Base-by-base conservation (phyloP, 352 stramenopile genomes). In the Pythium catenulatum region DNA sequence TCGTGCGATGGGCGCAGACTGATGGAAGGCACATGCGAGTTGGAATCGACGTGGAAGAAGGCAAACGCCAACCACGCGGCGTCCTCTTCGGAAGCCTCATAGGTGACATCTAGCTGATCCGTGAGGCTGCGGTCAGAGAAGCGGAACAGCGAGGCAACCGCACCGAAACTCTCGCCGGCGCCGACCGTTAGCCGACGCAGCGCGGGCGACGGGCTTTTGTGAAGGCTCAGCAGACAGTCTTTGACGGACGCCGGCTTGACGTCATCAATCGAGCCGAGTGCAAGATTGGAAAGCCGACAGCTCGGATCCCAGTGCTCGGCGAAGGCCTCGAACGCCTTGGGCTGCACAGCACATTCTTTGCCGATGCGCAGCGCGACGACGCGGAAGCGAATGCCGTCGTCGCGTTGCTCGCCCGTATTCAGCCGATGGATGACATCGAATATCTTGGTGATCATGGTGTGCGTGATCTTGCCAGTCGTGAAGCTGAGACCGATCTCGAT, bases 31-130 rank as follows among this genome's bases (percentile, higher is more conserved):
- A 81, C 73, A 0, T 7, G 27, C 4, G 73, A 72, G n/a, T 56
- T 9, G 4, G 73, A 56, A 32, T 81, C 73, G 17, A 43, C 56
- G 25, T 81, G 73, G 39, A 81, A 81, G 41, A 81, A 59, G 6
- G 73, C 73, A 58, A 72, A 81, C 11, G 73, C 73, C 37, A 81
- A 43, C 73, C 73, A 81, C 17, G 73, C 73, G 1, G 73, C 73
- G 37, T 61, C 43, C 17, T 72, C 25, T 0, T 46, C 36, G 7
- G 54, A 48, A 2, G 41, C 23, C 15, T 70, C 73, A 41, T 81
- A 81, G 4, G 2, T 2, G 21, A 81, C 43, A 25, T 81, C 73
- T 5, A 81, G 23, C 21, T 70, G 54, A 1, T 70, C 34, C 7
- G 70, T 46, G 11, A 25, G 8, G 21, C 15, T 11, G 9, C 17